A percentile compares a stretch with the other conserved stretches of the same genome.
phyloP scores from a whole-genome alignment of 2,329 filamentous ascomycete genomes.

The Ceratocystis harringtonii region DNA sequence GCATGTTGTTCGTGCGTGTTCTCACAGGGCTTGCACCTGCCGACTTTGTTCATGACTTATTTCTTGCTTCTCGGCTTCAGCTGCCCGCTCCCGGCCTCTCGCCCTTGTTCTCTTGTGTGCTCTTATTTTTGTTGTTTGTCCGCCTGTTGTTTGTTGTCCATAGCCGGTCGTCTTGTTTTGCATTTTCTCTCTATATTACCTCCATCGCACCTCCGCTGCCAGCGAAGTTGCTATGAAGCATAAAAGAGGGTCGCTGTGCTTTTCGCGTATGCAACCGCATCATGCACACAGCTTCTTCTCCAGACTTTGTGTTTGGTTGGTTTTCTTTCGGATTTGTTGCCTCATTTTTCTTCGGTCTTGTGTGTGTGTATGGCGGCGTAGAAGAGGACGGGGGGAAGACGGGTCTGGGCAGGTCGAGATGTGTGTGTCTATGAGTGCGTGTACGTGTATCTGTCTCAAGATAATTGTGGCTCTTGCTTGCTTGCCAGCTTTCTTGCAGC shows the following conservation, averaged over 20 bases:
- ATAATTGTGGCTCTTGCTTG: neutral
- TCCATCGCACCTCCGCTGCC: neutral
- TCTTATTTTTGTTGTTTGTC: neutral
- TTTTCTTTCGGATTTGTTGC: neutral
- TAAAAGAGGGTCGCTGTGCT: constrained; percentile 1
- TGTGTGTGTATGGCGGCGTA: neutral
- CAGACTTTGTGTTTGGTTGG: neutral
- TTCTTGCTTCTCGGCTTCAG: no score
- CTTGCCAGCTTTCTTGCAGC: neutral
- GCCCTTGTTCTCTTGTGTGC: no score
- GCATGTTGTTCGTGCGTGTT: neutral
- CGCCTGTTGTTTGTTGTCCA: neutral
- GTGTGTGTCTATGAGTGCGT: neutral
- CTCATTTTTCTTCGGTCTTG: neutral
- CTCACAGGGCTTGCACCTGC: no score
- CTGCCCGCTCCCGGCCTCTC: no score
- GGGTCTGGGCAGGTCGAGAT: neutral
- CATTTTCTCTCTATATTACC: no score
- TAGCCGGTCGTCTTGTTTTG: neutral
- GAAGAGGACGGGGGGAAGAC: neutral
- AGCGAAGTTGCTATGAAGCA: neutral
- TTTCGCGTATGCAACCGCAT: neutral
- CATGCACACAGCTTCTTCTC: neutral
- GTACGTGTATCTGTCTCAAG: neutral
- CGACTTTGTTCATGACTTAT: no score